phyloP scores from a whole-genome alignment of 352 stramenopile species.

The Pythium phragmiticola region DNA sequence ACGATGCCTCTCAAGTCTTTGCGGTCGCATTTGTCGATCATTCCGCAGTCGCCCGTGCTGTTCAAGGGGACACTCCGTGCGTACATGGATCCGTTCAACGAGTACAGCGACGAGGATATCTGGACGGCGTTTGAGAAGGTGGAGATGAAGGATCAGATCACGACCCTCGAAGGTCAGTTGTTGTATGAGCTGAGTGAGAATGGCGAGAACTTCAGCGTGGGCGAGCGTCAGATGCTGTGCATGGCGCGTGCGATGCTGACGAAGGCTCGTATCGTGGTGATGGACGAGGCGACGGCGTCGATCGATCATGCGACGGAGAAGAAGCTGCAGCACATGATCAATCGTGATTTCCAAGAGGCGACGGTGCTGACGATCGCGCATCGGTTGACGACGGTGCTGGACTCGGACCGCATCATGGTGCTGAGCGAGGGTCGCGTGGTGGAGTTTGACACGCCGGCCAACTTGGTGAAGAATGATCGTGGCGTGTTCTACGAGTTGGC shows the following conservation, averaged over 20 bases:
- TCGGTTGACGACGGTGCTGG: slow-evolving; percentile 96
- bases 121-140: slow-evolving; percentile 64
- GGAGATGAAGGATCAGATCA: slow-evolving; percentile 50
- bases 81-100: slow-evolving; percentile 86
- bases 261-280: slow-evolving; percentile 83
- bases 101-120: slow-evolving; percentile 73
- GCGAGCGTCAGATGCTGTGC: slow-evolving; percentile 95
- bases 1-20: slow-evolving; percentile 23
- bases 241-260: slow-evolving; percentile 93
- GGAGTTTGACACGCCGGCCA: slow-evolving; percentile 76
- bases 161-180: slow-evolving; percentile 22
- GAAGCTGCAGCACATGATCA: slow-evolving; percentile 77
- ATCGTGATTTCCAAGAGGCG: slow-evolving; percentile 84
- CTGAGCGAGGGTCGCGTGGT: slow-evolving; percentile 91
- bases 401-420: slow-evolving; percentile 96
- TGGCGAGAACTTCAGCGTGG: slow-evolving; percentile 92
- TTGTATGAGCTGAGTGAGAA: slow-evolving; percentile 74
- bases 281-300: slow-evolving; percentile 81
- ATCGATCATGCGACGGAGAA: slow-evolving; percentile 85
- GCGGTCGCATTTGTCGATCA: slow-evolving; percentile 31
- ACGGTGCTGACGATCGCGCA: slow-evolving; percentile 97
- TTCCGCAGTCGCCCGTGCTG: slow-evolving; percentile 71
- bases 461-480: background rate
- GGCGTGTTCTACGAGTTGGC: background rate
- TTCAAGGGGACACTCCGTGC: slow-evolving; percentile 81